Evolutionary conservation across 2,329 filamentous ascomycete genomes (phyloP), one percentile per base, ranked within the genome.

Genomic region (Akanthomyces uredinophilus): DNA sequence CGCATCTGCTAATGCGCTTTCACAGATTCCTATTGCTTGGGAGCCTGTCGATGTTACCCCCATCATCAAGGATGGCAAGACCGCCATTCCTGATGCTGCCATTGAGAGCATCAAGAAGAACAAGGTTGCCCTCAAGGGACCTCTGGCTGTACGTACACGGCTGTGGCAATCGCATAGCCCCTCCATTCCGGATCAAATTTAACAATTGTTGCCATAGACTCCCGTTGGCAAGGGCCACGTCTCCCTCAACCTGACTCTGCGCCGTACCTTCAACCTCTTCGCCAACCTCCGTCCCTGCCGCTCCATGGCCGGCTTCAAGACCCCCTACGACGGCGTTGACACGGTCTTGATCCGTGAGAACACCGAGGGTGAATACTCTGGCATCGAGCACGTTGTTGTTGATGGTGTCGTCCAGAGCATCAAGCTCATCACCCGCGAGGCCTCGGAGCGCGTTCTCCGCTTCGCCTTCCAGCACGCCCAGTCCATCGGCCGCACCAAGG

Each of bases 221-320:
- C 95, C 95, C 67, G 87, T 99, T 73, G 95, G 96, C 79, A 99
- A 98, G 85, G 95, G 95, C 73, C 95, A 99, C 81, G 94, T 99
- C 77, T 98, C 95, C 63, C 91, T 99, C 70, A 99, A 99, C 86
- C 84, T 99, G 68, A 99, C 95, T 64, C 92, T 99, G 72, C 94
- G 95, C 76, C 90, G 95, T 75, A 99, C 96, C 67, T 99, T 99
- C 84, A 99, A 99, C 85, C 92, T 99, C 72, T 99, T 99, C 79
- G 96, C 95, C 82, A 99, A 99, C 83, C 85, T 99, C 72, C 93
- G 96, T 73, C 95, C 96, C 66, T 99, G 96, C 87, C 91, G 92
- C 75, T 97, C 92, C 67, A 92, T 99, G 70, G 91, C 90, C 68
- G 95, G 95, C 73, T 99, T 89, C 89, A 96, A 98, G 88, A 99